Evolutionary conservation across 768 basidiomycete genomes (phyloP), one percentile per base, ranked within the genome.

Genomic region (Dictyophora rubrovolvata): DNA sequence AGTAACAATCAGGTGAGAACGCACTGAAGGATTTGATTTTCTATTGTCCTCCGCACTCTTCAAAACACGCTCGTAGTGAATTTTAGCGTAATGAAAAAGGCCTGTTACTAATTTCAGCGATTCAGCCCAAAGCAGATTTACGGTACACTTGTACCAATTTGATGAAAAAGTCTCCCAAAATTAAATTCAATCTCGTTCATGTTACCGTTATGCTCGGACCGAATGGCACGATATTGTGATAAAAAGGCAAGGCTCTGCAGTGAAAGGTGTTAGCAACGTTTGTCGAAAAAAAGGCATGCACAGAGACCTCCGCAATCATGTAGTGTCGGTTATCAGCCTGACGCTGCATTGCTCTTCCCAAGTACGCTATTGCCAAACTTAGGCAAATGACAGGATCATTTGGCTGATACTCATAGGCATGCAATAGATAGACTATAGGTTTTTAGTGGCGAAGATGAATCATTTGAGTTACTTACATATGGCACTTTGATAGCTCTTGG

Each of bases 251-350:
- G 79, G 0, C 80, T 89, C 88, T 93, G 28, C 74, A 77, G 66
- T 36, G 37, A 58, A 46, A 11, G 2, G 18, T 16, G 17, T n/a
- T 48, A 28, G 5, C 28, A 7, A 8, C 55, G 2, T 37, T 21
- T 46, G 14, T 42, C 20, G 60, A n/a, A 6, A 4, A 2, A 20
- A 48, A n/a, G 12, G 22, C 14, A 18, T 12, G 11, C 4, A 4
- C 12, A 60, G 66, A 22, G 50, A 83, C 82, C 70, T 93, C 90
- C 3, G 85, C 78, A 42, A 97, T 79, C 60, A 93, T 79, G 69
- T 95, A 89, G 66, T 96, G 89, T 46, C 93, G 74, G 68, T 99
- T 98, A 71, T 97, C 95, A 14, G 87, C 85, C 69, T 97, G 94
- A 18, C 94, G 80, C 63, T 94, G 90, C 86, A 92, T 91, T 0